Evolutionary conservation across 1,284 basidiomycete species (phyloP).

Genomic region (Lentinula novae-zelandiae): DNA sequence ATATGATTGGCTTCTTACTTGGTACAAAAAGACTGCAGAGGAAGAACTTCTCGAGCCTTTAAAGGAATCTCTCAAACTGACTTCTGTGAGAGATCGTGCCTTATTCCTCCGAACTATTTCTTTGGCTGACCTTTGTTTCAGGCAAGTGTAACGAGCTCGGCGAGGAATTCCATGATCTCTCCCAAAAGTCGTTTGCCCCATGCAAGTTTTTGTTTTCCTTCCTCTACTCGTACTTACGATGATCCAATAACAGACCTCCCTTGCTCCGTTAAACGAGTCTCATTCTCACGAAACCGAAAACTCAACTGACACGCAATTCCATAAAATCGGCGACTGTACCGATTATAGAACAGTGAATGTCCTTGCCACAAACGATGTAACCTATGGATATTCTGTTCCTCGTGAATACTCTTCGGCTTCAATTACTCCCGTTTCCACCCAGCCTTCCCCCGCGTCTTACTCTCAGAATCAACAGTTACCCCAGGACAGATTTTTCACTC

Average conservation of each 20-base stretch:
- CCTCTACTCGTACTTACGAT: neutral
- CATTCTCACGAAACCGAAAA: too few relatives aligned
- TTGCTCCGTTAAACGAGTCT: neutral
- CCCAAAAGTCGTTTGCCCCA: neutral
- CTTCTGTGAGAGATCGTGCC: neutral
- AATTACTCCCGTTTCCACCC: neutral
- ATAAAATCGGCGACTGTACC: too few relatives aligned
- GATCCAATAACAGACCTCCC: neutral
- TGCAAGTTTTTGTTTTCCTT: neutral
- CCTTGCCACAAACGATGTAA: neutral
- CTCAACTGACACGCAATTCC: too few relatives aligned
- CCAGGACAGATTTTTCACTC: neutral
- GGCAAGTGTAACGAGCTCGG: neutral
- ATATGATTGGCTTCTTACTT: neutral
- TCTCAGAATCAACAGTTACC: neutral
- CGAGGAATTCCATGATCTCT: neutral
- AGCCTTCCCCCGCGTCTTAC: neutral
- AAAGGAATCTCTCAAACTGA: neutral
- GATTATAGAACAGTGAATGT: neutral
- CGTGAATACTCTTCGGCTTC: neutral
- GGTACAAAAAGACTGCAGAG: constrained; percentile 2
- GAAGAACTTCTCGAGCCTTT: neutral
- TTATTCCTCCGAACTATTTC: neutral
- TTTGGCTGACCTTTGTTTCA: neutral
- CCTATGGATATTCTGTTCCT: neutral